Conservation (phyloP, 495 filamentous ascomycete genomes). For the Talaromyces proteolyticus region DNA sequence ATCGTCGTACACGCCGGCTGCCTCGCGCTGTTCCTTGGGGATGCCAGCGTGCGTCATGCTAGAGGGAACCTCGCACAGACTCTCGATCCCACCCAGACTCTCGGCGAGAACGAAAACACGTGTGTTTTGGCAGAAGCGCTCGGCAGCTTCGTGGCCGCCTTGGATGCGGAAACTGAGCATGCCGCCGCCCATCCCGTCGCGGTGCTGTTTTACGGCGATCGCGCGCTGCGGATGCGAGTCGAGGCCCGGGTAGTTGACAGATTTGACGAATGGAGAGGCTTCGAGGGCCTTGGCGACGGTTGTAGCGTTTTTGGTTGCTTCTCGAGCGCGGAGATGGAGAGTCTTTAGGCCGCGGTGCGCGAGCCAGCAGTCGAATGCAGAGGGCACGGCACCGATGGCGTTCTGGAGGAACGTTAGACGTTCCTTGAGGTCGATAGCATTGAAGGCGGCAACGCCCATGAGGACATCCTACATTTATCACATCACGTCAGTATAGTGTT, state of each 20-base stretch:
- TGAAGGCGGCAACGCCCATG: constrained; percentile 97
- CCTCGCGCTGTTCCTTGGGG: constrained; percentile 81
- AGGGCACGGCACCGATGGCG: constrained; percentile 91
- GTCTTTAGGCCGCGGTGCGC: constrained; percentile 98
- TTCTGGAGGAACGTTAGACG: constrained; percentile 90
- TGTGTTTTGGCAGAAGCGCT: constrained; percentile 85
- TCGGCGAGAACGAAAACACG: constrained; percentile 91
- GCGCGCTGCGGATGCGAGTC: constrained; percentile 77
- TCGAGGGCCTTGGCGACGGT: constrained; percentile 73
- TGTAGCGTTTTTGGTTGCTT: constrained; percentile 76
- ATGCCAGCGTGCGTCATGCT: constrained; percentile 98
- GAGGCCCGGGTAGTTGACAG: constrained; percentile 93
- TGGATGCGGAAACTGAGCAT: constrained; percentile 96
- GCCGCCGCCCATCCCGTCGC: constrained; percentile 89
- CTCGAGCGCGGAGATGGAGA: constrained; percentile 82
- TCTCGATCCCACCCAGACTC: constrained; percentile 89
- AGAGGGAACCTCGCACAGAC: constrained; percentile 81
- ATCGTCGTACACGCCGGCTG: constrained; percentile 92
- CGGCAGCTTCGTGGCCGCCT: constrained; percentile 81
- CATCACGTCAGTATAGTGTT: constrained; percentile 5
- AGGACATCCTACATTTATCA: constrained; percentile 72
- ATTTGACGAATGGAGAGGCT: constrained; percentile 71
- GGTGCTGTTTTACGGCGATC: constrained; percentile 85
- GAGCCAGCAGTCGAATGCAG: constrained; percentile 96
- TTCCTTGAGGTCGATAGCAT: constrained; percentile 68